Conservation (phyloP, 2,329 filamentous ascomycete species). For the Cadophora gregata region DNA sequence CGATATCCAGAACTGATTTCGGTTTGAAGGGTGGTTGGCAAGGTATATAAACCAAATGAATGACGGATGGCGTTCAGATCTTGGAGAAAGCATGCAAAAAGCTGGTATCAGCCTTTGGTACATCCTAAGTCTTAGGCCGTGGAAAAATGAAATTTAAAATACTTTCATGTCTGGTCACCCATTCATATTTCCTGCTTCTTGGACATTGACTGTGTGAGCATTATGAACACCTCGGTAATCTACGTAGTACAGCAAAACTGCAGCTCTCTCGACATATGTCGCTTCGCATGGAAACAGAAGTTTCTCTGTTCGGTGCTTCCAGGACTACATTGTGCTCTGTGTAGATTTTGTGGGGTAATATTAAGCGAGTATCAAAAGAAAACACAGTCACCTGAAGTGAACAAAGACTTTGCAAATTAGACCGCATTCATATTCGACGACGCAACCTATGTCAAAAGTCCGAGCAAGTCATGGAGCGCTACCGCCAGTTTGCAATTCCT, state of each 20-base stretch:
- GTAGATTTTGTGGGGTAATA: not conserved
- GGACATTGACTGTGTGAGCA: too few relatives aligned
- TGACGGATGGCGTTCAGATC: constrained; percentile 13
- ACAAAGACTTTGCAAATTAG: not conserved
- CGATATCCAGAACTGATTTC: constrained; percentile 27
- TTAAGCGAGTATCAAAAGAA: not conserved
- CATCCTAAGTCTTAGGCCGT: too few relatives aligned
- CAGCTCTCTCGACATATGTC: too few relatives aligned
- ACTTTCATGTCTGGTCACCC: too few relatives aligned
- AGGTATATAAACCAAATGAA: not conserved
- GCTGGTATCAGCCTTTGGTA: not conserved
- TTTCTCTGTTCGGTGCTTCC: too few relatives aligned
- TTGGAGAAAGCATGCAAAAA: constrained; percentile 12
- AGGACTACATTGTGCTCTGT: too few relatives aligned
- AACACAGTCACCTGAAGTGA: not conserved
- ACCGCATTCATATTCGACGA: not conserved
- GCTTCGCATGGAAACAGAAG: too few relatives aligned
- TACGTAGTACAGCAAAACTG: too few relatives aligned
- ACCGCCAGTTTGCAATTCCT: not conserved
- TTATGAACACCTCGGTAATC: too few relatives aligned
- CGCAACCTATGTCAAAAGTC: not conserved
- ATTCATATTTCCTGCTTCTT: too few relatives aligned
- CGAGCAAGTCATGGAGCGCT: not conserved
- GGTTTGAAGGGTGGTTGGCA: constrained; percentile 2
- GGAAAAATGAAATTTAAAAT: too few relatives aligned